These are phyloP conservation scores for Bryum argenteum DNA, from an alignment of 225 moss, liverwort and hornwort species.

Conservation along the genomic window DNA sequence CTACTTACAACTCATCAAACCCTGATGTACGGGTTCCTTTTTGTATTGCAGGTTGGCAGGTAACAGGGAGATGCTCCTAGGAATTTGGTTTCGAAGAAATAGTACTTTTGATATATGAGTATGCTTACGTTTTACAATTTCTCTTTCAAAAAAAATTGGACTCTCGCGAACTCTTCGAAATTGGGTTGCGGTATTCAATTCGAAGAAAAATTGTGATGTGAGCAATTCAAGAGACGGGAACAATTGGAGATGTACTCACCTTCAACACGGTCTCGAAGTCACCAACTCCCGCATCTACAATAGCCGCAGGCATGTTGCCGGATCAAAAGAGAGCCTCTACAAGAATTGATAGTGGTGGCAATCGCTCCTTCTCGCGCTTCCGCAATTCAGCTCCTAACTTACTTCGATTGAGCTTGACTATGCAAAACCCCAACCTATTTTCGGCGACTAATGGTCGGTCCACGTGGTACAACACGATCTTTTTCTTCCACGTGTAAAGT, in stretches of 20 bases:
- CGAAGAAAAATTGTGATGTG: no score
- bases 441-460: constrained; percentile 28
- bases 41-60: not conserved
- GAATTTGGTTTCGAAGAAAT: not conserved
- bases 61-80: not conserved
- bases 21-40: not conserved
- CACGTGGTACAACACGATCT: not conserved
- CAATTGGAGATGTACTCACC: constrained; percentile 20
- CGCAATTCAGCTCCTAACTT: no score
- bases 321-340: not conserved
- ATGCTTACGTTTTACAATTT: not conserved
- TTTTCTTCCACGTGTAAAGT: constrained; percentile 30
- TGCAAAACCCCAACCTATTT: not conserved
- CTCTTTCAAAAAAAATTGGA: no score
- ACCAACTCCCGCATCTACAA: constrained; percentile 72
- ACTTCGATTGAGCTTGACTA: not conserved
- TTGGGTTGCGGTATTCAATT: not conserved
- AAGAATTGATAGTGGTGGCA: not conserved
- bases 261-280: constrained; percentile 67
- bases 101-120: not conserved
- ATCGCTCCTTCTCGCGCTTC: not conserved
- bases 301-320: constrained; percentile 73
- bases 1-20: not conserved
- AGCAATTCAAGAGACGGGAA: no score
- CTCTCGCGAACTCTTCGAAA: no score